Percentiles rank a stretch among this genome's conserved stretches.
phyloP scores from a whole-genome alignment of 257 asterid species.

The Solanum sejunctum region DNA sequence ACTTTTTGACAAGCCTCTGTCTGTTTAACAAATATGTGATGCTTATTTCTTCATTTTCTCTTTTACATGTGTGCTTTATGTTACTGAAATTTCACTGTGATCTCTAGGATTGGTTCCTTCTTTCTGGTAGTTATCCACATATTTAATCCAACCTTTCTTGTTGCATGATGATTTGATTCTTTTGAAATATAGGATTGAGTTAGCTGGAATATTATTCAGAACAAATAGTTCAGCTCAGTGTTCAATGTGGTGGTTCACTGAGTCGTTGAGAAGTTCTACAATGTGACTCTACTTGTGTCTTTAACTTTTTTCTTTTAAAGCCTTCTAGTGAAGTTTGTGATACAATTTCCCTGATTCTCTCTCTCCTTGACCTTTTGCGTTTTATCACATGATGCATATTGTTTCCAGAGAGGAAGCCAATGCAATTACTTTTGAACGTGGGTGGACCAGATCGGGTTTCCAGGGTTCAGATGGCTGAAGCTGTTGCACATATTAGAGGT shows the following conservation, averaged over 20 bases:
- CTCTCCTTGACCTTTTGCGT: neutral
- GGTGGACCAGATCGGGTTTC: constrained; percentile 90
- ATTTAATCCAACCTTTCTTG: neutral
- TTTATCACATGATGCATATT: constrained; percentile 2
- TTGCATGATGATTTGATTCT: neutral
- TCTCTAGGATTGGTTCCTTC: neutral
- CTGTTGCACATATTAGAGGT: constrained; percentile 60
- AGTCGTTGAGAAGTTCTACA: neutral
- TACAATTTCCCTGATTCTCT: neutral
- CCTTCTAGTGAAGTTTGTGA: neutral
- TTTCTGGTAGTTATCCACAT: neutral
- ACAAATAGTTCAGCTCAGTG: neutral
- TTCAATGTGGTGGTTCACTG: neutral
- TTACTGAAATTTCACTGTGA: neutral
- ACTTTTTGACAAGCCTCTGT: neutral
- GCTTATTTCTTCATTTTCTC: neutral
- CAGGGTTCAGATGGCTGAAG: constrained; percentile 96
- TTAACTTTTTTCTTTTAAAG: neutral
- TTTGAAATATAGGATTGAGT: neutral
- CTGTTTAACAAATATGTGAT: neutral
- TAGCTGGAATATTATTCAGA: neutral
- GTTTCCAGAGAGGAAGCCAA: constrained; percentile 34
- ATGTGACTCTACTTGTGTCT: neutral
- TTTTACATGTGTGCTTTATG: neutral
- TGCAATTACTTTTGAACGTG: constrained; percentile 57